phyloP scores from a whole-genome alignment of 805 yeast genomes.

The Lipomyces anomalus region DNA sequence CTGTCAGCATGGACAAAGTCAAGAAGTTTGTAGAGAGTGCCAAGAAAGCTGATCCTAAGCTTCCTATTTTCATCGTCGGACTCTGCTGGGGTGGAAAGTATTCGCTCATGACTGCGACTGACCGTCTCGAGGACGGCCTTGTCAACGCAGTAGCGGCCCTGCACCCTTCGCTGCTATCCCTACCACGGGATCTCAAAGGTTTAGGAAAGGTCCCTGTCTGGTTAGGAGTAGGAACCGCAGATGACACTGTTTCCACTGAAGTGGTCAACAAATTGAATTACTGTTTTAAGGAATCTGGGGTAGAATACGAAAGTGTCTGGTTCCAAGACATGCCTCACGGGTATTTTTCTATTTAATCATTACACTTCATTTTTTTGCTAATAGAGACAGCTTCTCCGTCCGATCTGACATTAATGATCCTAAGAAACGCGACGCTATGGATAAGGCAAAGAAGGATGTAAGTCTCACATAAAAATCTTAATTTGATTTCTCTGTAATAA shows the following conservation, averaged over 20 bases:
- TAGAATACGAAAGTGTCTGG: slow-evolving; percentile 2
- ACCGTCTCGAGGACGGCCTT: slow-evolving; percentile 3
- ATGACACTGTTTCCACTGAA: not conserved
- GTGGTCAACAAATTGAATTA: slow-evolving; percentile 4
- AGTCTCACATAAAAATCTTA: too few species aligned
- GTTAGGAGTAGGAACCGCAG: slow-evolving; percentile 13
- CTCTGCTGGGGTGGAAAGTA: slow-evolving; percentile 21
- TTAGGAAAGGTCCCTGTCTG: slow-evolving; percentile 7
- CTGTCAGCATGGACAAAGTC: slow-evolving; percentile 6
- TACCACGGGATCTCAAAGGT: slow-evolving; percentile 11
- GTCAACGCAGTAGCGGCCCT: slow-evolving; percentile 14
- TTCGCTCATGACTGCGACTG: slow-evolving; percentile 6
- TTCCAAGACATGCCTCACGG: slow-evolving; percentile 18
- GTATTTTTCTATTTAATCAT: too few species aligned
- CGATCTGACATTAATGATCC: too few species aligned
- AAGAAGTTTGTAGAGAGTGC: slow-evolving; percentile 5
- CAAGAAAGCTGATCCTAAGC: not conserved
- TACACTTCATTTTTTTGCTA: too few species aligned
- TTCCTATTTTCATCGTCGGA: slow-evolving; percentile 13
- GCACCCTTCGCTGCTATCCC: slow-evolving; percentile 11
- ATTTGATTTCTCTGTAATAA: too few species aligned
- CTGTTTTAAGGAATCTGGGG: not conserved
- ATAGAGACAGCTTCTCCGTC: too few species aligned
- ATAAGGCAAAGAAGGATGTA: too few species aligned
- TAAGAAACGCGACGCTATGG: too few species aligned